Evolutionary conservation across 257 asterid species (phyloP).

Genomic region (Solanum sparsipilum): DNA sequence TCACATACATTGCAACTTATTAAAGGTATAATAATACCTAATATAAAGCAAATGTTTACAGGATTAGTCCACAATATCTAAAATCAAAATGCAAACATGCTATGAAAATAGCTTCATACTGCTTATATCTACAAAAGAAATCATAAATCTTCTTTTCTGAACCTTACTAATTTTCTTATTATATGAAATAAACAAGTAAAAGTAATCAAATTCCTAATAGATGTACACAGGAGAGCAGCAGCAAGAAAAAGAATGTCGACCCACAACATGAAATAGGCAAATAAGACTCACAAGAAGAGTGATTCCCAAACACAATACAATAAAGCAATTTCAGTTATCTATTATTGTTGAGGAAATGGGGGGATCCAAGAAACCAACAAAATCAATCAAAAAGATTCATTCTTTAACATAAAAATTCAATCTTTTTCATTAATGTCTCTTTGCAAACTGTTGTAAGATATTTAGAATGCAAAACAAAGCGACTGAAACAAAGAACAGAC

Average conservation of each 20-base stretch:
- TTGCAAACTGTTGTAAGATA: background rate
- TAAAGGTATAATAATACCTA: constrained; percentile 25
- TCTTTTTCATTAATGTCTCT: background rate
- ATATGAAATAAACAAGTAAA: background rate
- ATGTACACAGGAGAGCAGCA: background rate
- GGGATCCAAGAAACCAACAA: background rate
- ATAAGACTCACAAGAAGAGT: background rate
- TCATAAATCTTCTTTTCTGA: background rate
- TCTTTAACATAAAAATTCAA: background rate
- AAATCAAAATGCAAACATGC: constrained; percentile 1
- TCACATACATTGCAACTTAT: constrained; percentile 56
- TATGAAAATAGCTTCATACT: background rate
- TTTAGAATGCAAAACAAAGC: background rate
- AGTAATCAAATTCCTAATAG: background rate
- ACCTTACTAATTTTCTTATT: background rate
- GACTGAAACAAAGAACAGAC: background rate
- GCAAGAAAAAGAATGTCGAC: background rate
- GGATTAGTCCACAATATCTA: background rate
- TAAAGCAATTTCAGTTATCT: background rate
- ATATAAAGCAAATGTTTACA: constrained; percentile 9
- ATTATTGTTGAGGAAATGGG: background rate
- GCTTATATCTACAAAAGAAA: background rate
- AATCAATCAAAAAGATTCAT: background rate
- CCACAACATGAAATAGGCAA: background rate
- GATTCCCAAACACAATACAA: background rate